These are phyloP conservation scores for Kwoniella sp. DNA, from an alignment of 768 basidiomycete species.

Conservation along the genomic window DNA sequence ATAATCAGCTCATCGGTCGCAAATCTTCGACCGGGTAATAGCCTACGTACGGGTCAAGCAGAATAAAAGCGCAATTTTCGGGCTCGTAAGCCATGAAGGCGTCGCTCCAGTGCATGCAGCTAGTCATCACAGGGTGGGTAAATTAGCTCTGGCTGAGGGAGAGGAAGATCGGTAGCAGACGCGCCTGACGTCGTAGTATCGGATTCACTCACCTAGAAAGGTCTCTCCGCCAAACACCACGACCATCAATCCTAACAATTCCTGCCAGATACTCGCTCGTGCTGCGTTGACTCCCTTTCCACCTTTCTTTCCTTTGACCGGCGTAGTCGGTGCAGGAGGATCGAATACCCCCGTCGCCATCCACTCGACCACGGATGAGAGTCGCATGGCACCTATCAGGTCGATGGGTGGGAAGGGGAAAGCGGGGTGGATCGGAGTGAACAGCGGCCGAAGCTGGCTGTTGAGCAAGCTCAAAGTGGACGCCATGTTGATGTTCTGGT, in stretches of 20 bases:
- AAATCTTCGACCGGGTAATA: too few relatives aligned
- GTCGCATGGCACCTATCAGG: constrained; percentile 38
- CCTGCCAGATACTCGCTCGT: constrained; percentile 41
- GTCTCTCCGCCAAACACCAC: constrained; percentile 55
- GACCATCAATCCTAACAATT: constrained; percentile 46
- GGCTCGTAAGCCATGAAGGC: constrained; percentile 79
- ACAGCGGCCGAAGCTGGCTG: constrained; percentile 17
- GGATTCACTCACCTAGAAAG: constrained; percentile 49
- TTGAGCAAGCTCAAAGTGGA: constrained; percentile 10
- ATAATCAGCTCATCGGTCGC: neutral
- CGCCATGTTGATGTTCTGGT: neutral
- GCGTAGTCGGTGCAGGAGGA: constrained; percentile 13
- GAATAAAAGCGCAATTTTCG: constrained; percentile 68
- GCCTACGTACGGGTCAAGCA: constrained; percentile 61
- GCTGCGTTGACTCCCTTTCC: constrained; percentile 6
- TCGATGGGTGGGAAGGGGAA: constrained; percentile 41
- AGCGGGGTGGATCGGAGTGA: constrained; percentile 32
- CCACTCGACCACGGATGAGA: constrained; percentile 45
- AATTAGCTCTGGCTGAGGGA: too few relatives aligned
- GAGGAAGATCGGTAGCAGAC: neutral
- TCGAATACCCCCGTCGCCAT: constrained; percentile 39
- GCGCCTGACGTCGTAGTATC: neutral
- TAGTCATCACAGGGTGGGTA: too few relatives aligned
- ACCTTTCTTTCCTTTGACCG: constrained; percentile 23
- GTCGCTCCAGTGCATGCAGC: constrained; percentile 56